Base-by-base conservation (phyloP, 305 asterid genomes). In the Solanum hybrid region DNA sequence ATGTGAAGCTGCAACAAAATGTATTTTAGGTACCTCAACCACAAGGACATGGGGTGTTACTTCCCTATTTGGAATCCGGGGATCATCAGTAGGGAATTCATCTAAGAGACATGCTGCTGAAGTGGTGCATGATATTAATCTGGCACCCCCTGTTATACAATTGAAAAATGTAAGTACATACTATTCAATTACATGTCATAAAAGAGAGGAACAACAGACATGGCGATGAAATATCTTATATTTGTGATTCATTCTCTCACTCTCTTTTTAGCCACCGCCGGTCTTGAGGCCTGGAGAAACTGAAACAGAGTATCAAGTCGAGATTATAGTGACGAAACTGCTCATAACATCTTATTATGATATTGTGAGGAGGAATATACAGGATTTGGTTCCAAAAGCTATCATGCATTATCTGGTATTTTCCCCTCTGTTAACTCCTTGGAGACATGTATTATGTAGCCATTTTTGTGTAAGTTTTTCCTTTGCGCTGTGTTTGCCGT, bases 321-420 rank as follows among this genome's bases (percentile, higher is more conserved):
- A 90, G 86, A 90, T 90, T 14, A 15, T 75, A 14, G 90, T 82
- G 45, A 90, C 86, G 5, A 90, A 90, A 37, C 27, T 90, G 24
- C 88, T 90, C 11, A 5, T 90, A 29, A 22, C 85, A 42, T 90
- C 91, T 17, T 90, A 90, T 37, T 90, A 90, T 73, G 86, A 90
- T 86, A 90, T 90, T 34, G 91, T 87, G 32, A 36, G 90, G 87
- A 87, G 89, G 77, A 90, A 90, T 75, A 85, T 90, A 51, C 80
- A 90, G 77, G 90, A 90, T 66, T 88, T 85, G 51, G 91, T 90
- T 51, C 91, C 90, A 19, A 90, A 90, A 78, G 90, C 91, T 26
- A 88, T 90, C 32, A 90, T 90, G 91, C 88, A 90, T 82, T 90
- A 88, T 64, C 90, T 90, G 90, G 91, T 90, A 88, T 66, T 79